phyloP scores from a whole-genome alignment of 257 asterid species.

The Petrea volubilis region DNA sequence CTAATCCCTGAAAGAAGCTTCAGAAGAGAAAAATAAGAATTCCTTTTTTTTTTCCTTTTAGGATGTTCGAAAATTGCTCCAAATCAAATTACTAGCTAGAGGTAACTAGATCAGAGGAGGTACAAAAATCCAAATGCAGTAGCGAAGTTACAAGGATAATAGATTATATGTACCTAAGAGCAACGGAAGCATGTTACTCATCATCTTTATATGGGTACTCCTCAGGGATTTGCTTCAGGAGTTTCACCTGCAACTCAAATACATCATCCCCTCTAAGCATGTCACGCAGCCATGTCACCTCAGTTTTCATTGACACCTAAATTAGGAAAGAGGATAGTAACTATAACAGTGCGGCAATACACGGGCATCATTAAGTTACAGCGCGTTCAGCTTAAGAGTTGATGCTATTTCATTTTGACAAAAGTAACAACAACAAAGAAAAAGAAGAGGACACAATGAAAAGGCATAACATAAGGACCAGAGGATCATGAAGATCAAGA shows the following conservation, averaged over 20 bases:
- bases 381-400: not conserved
- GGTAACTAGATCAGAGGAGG: conserved; percentile 2
- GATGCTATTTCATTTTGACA: not conserved
- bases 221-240: conserved; percentile 93
- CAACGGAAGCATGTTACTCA: conserved; percentile 45
- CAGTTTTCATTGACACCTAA: conserved; percentile 97
- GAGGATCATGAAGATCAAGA: not conserved
- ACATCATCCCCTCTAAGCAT: conserved; percentile 97
- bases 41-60: not conserved
- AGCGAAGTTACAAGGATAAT: conserved; percentile 14
- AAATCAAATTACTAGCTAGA: conserved; percentile 8
- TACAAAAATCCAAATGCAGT: conserved; percentile 20
- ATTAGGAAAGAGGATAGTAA: not conserved
- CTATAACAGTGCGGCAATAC: not conserved
- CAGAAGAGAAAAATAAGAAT: not conserved
- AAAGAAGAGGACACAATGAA: not conserved
- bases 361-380: not conserved
- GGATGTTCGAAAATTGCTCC: not conserved
- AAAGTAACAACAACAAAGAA: not conserved
- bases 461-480: conserved; percentile 1
- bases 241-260: conserved; percentile 91
- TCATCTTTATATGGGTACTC: conserved; percentile 99
- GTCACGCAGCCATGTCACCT: conserved; percentile 94
- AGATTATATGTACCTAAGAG: conserved; percentile 1
- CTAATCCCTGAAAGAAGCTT: not conserved